Evolutionary conservation across 1,139 yeast genomes (phyloP), one percentile per base, ranked within the genome.

Genomic region (Wickerhamomyces sp.): DNA sequence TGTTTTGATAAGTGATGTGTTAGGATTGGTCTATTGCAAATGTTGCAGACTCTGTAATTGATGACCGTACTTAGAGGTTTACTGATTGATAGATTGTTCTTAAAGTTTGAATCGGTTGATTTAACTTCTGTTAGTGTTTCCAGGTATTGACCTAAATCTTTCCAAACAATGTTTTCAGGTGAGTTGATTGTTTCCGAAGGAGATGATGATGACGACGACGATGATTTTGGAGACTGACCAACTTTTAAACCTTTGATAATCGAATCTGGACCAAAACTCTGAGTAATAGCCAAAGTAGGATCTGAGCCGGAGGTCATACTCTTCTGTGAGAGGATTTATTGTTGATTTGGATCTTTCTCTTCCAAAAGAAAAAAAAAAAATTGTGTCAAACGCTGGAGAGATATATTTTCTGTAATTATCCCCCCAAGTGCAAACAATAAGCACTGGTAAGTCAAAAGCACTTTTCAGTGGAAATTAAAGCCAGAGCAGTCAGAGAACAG

Each of bases 11-110:
- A 61, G 52, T 73, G 68, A 30, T 69, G 64, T 40, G 71, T 72
- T 14, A 84, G 74, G 13, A 85, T 71, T 1, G 93, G 93, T 48
- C 84, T 71, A 41, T 75, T 72, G 60, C 94, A 85, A 48, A 71
- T 67, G 47, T 78, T 80, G 62, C 94, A 85, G 56, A 83, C 73
- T 54, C 84, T 73, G 58, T 80, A 85, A 44, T 73, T 71, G 27
- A 79, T 58, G 26, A 69, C 73, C 56, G 55, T 73, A 51, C 59
- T 73, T 50, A 68, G 62, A 50, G 68, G 82, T 60, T 62, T 68
- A 48, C 63, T 69, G 54, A 58, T 67, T 52, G 50, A 62, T 46
- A 54, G 65, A 14, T 51, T 47, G 46, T 55, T 53, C 45, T 58
- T 57, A 36, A 54, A 50, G 15, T 44, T 49, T 27, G 62, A 59